phyloP scores from a whole-genome alignment of 1,284 basidiomycete species.

The Cryptococcus wingfieldii region DNA sequence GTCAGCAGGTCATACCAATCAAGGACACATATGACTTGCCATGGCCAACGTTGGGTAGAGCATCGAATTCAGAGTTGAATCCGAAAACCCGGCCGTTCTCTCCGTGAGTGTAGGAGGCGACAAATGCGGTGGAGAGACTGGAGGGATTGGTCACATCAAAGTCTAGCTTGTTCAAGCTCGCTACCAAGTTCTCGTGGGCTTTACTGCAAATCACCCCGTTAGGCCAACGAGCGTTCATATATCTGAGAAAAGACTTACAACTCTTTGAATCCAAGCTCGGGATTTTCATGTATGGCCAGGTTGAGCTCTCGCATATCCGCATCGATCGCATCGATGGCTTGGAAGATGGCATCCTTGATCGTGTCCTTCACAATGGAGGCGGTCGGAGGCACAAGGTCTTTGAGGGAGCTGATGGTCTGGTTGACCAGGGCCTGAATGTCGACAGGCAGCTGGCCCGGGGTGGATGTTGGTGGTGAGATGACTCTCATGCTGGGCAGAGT shows the following conservation, averaged over 20 bases:
- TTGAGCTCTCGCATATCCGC: constrained; percentile 59
- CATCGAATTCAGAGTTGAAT: constrained; percentile 34
- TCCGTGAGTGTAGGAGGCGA: constrained; percentile 29
- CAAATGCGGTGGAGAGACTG: constrained; percentile 23
- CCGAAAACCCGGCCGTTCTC: constrained; percentile 29
- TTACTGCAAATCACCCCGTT: constrained; percentile 9
- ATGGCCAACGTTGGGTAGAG: constrained; percentile 24
- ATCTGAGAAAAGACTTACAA: constrained; percentile 10
- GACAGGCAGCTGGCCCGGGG: constrained; percentile 4
- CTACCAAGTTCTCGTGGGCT: constrained; percentile 20
- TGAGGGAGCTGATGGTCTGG: constrained; percentile 19
- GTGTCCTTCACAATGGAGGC: constrained; percentile 19
- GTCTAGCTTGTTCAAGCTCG: constrained; percentile 20
- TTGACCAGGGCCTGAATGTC: constrained; percentile 19
- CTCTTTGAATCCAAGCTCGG: constrained; percentile 31
- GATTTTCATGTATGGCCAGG: constrained; percentile 59
- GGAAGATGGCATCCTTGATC: constrained; percentile 26
- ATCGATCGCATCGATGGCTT: constrained; percentile 56
- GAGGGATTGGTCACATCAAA: constrained; percentile 27
- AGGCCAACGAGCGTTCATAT: neutral
- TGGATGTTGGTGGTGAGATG: neutral
- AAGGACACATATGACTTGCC: constrained; percentile 12
- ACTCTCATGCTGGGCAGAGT: too few species aligned
- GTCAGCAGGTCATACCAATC: neutral
- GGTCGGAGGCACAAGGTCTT: constrained; percentile 14